Evolutionary conservation across 2,329 filamentous ascomycete species (phyloP).

Genomic region (Fusarium transvaalense): DNA sequence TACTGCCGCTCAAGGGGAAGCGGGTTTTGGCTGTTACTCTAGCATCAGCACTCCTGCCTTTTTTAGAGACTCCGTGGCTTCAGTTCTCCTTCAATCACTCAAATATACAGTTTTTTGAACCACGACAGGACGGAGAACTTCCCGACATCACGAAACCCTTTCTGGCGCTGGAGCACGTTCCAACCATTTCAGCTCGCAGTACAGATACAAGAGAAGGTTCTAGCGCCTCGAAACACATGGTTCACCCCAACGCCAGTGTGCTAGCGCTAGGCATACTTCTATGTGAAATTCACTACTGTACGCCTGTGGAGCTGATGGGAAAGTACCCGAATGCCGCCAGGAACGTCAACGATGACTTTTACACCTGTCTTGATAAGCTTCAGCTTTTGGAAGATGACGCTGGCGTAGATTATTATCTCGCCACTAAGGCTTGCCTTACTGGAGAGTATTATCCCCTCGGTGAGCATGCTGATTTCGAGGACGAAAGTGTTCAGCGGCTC

Average conservation of each 20-base stretch:
- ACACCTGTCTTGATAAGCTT: not conserved
- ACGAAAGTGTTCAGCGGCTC: not conserved
- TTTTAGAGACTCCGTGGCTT: constrained; percentile 3
- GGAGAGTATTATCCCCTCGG: not conserved
- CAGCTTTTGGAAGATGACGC: not conserved
- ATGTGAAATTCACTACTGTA: constrained; percentile 7
- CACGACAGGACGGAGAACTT: not conserved
- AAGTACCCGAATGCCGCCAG: not conserved
- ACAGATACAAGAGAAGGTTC: not conserved
- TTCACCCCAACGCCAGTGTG: constrained; percentile 3
- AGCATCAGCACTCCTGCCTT: constrained; percentile 1
- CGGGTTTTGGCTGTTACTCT: not conserved
- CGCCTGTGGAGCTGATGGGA: constrained; percentile 1
- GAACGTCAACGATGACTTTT: not conserved
- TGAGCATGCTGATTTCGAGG: not conserved
- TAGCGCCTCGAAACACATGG: not conserved
- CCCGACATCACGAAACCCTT: constrained; percentile 10
- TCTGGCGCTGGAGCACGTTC: not conserved
- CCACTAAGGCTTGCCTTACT: not conserved
- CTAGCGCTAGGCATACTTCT: not conserved
- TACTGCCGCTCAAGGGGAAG: constrained; percentile 5
- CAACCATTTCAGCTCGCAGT: not conserved
- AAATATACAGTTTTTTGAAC: constrained; percentile 7
- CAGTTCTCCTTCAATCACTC: constrained; percentile 3
- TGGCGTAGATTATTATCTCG: not conserved